Conservation (phyloP, 345 rosid species). For the Gossypium longicalyx region DNA sequence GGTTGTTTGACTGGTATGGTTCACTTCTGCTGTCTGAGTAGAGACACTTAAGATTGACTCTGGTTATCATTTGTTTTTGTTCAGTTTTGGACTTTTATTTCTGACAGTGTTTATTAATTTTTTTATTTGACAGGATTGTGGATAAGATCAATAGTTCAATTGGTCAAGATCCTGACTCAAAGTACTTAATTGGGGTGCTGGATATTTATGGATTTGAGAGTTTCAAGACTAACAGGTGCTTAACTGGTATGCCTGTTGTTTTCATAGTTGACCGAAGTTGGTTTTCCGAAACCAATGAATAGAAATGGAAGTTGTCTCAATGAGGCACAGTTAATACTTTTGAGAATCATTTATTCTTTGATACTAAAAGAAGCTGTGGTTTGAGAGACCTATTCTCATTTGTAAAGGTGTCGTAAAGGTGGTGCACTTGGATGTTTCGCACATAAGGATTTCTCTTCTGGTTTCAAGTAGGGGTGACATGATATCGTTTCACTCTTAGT, state of each 20-base stretch:
- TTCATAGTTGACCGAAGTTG: conserved; percentile 12
- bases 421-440: background rate
- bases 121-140: conserved; percentile 63
- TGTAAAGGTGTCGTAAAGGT: conserved; percentile 3
- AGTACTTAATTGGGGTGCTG: conserved; percentile 87
- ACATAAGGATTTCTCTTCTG: background rate
- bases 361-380: conserved; percentile 5
- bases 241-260: conserved; percentile 65
- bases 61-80: conserved; percentile 3
- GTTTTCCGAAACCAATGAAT: conserved; percentile 17
- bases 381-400: background rate
- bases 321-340: conserved; percentile 10
- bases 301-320: conserved; percentile 12
- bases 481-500: background rate
- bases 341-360: conserved; percentile 6
- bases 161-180: conserved; percentile 93
- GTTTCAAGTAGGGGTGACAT: background rate
- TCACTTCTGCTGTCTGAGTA: conserved; percentile 16
- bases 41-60: conserved; percentile 13
- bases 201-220: conserved; percentile 99
- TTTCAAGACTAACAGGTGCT: conserved; percentile 99
- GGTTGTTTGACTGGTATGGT: conserved; percentile 94
- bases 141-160: conserved; percentile 86
- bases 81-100: conserved; percentile 9
- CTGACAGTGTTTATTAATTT: conserved; percentile 4